Conservation (phyloP, 805 yeast genomes). For the Nakazawaea populi region DNA sequence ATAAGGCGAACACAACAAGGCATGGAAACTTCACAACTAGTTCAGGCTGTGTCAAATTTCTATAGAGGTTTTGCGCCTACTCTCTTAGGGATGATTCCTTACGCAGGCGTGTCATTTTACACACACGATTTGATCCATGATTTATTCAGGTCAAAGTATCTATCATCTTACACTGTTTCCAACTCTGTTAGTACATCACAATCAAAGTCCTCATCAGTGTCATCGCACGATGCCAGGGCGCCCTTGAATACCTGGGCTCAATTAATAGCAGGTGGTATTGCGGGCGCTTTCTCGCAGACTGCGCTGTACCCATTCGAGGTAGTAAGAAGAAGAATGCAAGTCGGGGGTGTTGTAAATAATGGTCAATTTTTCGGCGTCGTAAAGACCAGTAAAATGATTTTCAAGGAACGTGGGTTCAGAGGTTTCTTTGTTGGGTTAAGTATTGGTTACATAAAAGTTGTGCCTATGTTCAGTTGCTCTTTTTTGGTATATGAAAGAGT, state of each 20-base stretch:
- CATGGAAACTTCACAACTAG: constrained; percentile 29
- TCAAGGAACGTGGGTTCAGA: constrained; percentile 66
- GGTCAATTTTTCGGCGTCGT: constrained; percentile 47
- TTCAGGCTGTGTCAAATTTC: constrained; percentile 54
- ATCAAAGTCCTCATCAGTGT: constrained; percentile 22
- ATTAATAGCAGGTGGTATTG: constrained; percentile 88
- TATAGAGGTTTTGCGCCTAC: constrained; percentile 95
- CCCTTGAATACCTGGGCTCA: constrained; percentile 92
- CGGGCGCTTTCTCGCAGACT: constrained; percentile 92
- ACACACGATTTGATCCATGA: constrained; percentile 92
- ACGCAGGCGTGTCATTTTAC: constrained; percentile 95
- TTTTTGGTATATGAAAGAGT: constrained; percentile 89
- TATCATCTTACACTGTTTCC: constrained; percentile 47
- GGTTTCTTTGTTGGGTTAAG: constrained; percentile 94
- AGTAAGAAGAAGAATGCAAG: constrained; percentile 91
- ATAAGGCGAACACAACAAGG: constrained; percentile 23
- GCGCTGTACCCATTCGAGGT: constrained; percentile 98
- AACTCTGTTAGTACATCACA: constrained; percentile 11
- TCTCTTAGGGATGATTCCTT: constrained; percentile 91
- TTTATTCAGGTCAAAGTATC: constrained; percentile 55
- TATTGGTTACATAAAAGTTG: constrained; percentile 91
- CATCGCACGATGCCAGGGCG: constrained; percentile 37
- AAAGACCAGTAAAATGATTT: constrained; percentile 54
- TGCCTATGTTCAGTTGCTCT: constrained; percentile 96
- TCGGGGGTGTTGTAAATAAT: constrained; percentile 65